Evolutionary conservation across 2,329 filamentous ascomycete species (phyloP), one percentile per base, ranked within the genome.

Genomic region (Rhynchosporium agropyri): DNA sequence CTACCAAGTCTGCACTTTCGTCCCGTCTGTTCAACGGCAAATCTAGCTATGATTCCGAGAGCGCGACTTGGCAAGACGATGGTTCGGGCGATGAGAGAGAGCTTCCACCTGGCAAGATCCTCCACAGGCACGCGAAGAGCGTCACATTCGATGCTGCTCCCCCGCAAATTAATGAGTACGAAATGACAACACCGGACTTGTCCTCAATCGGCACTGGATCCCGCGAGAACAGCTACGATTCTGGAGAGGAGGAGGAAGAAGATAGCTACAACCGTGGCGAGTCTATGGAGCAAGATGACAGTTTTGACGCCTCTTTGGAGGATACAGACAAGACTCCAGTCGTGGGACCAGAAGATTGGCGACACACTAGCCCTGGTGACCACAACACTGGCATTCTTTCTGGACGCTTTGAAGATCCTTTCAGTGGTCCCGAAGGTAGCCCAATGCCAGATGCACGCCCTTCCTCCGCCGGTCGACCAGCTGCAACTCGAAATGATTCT

Each of bases 241-340:
- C 91, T 0, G 86, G 90, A 38, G 89, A 91, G 12, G 88, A 90
- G 20, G 85, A 92, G 46, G 85, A 89, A 31, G 89, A 92, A 50
- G 90, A 85, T 69, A 77, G 82, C 67, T 76, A 81, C 49, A 79
- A 80, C 26, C 74, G 76, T 45, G 75, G 82, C 8, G 84, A 84
- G 49, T 86, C 84, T 31, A 84, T 83, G 4, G 79, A 85, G 33
- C 83, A 85, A 60, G 83, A 84, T 49, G 94, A 97, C 73, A 97
- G 94, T 78, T 98, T 98, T 70, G 94, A 98, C 76, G 94, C 91
- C 13, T 96, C 92, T 6, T 83, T 98, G 1, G 94, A 98, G 77
- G 94, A 98, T 73, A 94, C 92, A 4, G 92, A 96, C 73, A 98
- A 98, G 81, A 98, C 95, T 0, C 95, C 95, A 0, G 95, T 99